Conservation (phyloP, 208 protist species). For the Trypanosomatidae sp. region DNA sequence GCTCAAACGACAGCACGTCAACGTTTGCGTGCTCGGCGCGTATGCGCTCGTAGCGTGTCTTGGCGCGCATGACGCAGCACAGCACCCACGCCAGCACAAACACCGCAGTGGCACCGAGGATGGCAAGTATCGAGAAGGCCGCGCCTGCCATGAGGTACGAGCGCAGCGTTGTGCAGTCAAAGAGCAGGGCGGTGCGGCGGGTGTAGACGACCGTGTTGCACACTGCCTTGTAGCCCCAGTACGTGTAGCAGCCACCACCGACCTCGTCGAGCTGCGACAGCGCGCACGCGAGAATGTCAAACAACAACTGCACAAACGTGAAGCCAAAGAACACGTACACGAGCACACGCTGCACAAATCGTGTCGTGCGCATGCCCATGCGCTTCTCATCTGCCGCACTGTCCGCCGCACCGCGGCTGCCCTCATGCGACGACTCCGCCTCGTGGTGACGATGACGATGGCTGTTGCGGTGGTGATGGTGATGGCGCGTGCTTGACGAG, state of each 20-base stretch:
- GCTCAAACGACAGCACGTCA: not conserved
- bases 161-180: slow-evolving; percentile 9
- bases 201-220: slow-evolving; percentile 66
- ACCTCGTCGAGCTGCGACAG: slow-evolving; percentile 61
- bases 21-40: slow-evolving; percentile 6
- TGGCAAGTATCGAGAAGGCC: slow-evolving; percentile 62
- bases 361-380: not conserved
- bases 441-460: too few relatives aligned
- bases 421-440: too few relatives aligned
- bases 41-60: slow-evolving; percentile 1
- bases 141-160: slow-evolving; percentile 25
- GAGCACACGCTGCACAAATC: slow-evolving; percentile 17
- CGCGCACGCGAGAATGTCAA: slow-evolving; percentile 31
- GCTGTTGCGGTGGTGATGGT: too few relatives aligned
- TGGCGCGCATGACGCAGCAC: slow-evolving; percentile 14
- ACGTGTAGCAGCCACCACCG: slow-evolving; percentile 64
- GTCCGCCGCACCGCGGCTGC: too few relatives aligned
- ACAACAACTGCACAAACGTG: slow-evolving; percentile 27
- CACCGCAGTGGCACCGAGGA: slow-evolving; percentile 17
- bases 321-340: slow-evolving; percentile 31
- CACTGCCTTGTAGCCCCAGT: slow-evolving; percentile 56
- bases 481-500: too few relatives aligned
- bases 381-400: too few relatives aligned
- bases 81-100: slow-evolving; percentile 22
- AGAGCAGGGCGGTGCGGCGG: slow-evolving; percentile 18